phyloP scores from a whole-genome alignment of 192 early-diverging fungal species.

The Diversispora eburnea region DNA sequence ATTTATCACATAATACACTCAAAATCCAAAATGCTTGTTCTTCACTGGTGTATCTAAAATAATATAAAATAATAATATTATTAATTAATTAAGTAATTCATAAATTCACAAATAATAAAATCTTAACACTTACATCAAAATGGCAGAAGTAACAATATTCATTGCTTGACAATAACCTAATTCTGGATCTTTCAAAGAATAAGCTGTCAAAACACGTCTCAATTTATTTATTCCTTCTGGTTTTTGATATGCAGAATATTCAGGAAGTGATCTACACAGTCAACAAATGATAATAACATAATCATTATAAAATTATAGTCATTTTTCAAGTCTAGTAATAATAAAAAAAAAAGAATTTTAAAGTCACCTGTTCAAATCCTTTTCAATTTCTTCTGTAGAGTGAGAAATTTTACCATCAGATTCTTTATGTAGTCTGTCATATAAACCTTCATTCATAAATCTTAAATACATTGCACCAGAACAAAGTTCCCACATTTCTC shows the following conservation, averaged over 20 bases:
- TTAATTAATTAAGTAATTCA: neutral
- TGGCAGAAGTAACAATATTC: constrained; percentile 95
- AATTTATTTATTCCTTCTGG: constrained; percentile 88
- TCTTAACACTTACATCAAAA: constrained; percentile 64
- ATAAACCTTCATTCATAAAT: constrained; percentile 81
- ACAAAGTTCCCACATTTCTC: constrained; percentile 92
- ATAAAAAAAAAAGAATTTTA: neutral
- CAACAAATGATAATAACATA: neutral
- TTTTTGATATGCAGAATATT: constrained; percentile 89
- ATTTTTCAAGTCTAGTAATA: neutral
- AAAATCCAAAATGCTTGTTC: constrained; percentile 98
- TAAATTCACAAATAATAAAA: constrained; percentile 3
- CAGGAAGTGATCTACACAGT: constrained; percentile 73
- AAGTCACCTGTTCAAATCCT: constrained; percentile 77
- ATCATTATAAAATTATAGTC: neutral
- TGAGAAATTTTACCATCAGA: constrained; percentile 71
- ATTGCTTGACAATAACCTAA: constrained; percentile 99
- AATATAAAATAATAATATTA: neutral
- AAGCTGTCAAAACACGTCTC: constrained; percentile 87
- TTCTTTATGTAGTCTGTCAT: constrained; percentile 65
- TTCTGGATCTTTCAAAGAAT: constrained; percentile 80
- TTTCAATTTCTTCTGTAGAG: constrained; percentile 92
- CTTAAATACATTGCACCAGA: constrained; percentile 85
- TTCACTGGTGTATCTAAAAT: constrained; percentile 75
- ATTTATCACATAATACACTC: constrained; percentile 81